Evolutionary conservation across 768 basidiomycete genomes (phyloP).

Genomic region (Tubosaeta brunneosetosa): DNA sequence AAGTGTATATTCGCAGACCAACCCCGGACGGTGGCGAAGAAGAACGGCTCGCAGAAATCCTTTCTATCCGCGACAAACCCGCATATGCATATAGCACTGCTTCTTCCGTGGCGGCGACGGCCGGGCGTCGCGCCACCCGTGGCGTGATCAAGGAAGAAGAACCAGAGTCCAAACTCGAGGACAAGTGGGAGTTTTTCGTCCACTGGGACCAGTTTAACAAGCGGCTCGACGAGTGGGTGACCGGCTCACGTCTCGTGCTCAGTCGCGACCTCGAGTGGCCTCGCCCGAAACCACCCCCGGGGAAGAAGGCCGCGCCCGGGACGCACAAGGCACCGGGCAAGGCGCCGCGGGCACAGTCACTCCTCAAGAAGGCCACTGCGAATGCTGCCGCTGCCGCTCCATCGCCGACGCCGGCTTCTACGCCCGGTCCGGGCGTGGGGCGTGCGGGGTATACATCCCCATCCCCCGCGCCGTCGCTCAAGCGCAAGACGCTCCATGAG

Average conservation of each 20-base stretch:
- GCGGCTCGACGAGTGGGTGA: slow-evolving; percentile 96
- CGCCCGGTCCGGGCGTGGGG: slow-evolving; percentile 32
- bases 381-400: slow-evolving; percentile 66
- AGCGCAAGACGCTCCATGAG: slow-evolving; percentile 64
- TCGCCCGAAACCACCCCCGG: slow-evolving; percentile 67
- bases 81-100: slow-evolving; percentile 48
- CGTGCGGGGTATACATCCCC: slow-evolving; percentile 43
- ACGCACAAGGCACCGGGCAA: slow-evolving; percentile 58
- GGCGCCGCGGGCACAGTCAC: slow-evolving; percentile 51
- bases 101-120: slow-evolving; percentile 1
- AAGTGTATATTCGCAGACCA: slow-evolving; percentile 86
- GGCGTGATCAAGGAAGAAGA: slow-evolving; percentile 41
- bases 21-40: slow-evolving; percentile 70
- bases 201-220: slow-evolving; percentile 99
- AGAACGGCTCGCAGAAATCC: slow-evolving; percentile 91
- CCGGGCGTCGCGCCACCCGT: slow-evolving; percentile 38
- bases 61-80: slow-evolving; percentile 89
- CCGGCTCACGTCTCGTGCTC: slow-evolving; percentile 80
- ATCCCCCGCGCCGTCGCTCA: slow-evolving; percentile 56
- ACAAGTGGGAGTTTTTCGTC: slow-evolving; percentile 91
- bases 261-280: slow-evolving; percentile 93
- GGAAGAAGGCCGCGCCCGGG: slow-evolving; percentile 47
- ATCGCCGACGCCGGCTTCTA: slow-evolving; percentile 54
- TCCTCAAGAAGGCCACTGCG: slow-evolving; percentile 66
- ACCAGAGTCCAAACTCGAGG: slow-evolving; percentile 56